Conservation (phyloP, 805 yeast species). For the Ogataea pignaliae region DNA sequence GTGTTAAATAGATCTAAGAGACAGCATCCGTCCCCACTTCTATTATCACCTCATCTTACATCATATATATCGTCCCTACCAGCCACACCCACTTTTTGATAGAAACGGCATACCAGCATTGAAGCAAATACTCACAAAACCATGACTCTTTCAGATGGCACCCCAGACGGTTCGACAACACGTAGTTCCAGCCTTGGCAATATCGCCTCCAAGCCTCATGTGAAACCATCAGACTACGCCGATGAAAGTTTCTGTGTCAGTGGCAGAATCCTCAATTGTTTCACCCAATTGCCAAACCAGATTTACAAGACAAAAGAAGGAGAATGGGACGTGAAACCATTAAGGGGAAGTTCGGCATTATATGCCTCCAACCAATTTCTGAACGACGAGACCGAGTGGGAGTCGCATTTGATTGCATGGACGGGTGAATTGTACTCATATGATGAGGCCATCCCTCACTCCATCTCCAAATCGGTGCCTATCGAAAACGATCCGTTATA, state of each 20-base stretch:
- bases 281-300: constrained; percentile 65
- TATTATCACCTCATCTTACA: no score
- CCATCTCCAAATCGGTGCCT: constrained; percentile 21
- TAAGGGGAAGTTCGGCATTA: constrained; percentile 81
- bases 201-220: not conserved
- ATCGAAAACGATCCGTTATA: constrained; percentile 59
- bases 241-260: constrained; percentile 35
- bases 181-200: no score
- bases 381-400: constrained; percentile 70
- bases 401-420: constrained; percentile 88
- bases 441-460: constrained; percentile 21
- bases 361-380: constrained; percentile 69
- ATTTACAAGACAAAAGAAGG: constrained; percentile 39
- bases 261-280: constrained; percentile 65
- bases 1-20: no score
- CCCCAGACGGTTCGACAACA: no score
- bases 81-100: no score
- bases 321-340: constrained; percentile 57
- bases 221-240: constrained; percentile 18
- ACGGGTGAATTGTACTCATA: constrained; percentile 71
- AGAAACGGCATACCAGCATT: no score
- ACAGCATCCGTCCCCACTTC: no score
- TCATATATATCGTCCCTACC: no score
- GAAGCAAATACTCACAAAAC: no score
- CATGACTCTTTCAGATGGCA: no score